A percentile compares a stretch with the other conserved stretches of the same genome.
phyloP scores from a whole-genome alignment of 352 stramenopile genomes.

The Phytophthora pluvialis region DNA sequence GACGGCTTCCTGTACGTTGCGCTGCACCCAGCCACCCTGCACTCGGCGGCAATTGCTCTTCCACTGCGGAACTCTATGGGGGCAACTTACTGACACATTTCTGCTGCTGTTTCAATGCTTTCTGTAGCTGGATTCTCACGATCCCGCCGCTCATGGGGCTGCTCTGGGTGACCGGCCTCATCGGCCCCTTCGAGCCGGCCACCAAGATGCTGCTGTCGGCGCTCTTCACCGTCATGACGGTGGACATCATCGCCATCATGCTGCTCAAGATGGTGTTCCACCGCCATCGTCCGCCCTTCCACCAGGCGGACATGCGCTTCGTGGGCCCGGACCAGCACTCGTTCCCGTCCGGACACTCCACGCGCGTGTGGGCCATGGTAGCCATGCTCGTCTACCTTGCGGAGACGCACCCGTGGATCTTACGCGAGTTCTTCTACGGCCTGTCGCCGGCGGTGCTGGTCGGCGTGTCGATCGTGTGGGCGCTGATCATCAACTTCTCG shows the following conservation, averaged over 20 bases:
- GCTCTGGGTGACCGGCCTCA: conserved; percentile 40
- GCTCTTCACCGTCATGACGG: conserved; percentile 50
- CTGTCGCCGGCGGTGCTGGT: conserved; percentile 48
- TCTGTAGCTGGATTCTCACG: conserved; percentile 45
- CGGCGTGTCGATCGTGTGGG: conserved; percentile 60
- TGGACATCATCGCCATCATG: conserved; percentile 84
- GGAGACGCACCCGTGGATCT: conserved; percentile 48
- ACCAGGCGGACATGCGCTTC: conserved; percentile 75
- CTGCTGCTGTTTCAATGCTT: conserved; percentile 5
- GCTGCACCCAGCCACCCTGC: not conserved
- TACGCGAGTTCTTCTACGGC: conserved; percentile 59
- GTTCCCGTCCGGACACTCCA: conserved; percentile 86
- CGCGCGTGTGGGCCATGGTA: conserved; percentile 75
- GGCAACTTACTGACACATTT: not conserved
- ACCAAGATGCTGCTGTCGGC: conserved; percentile 48
- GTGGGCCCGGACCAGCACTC: conserved; percentile 86
- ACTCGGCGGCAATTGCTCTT: not conserved
- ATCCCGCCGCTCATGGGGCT: conserved; percentile 49
- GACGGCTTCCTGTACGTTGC: conserved; percentile 81
- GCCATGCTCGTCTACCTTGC: conserved; percentile 68
- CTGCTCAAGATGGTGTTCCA: conserved; percentile 80
- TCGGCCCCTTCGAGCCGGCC: conserved; percentile 36
- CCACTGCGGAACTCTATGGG: not conserved
- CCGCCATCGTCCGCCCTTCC: conserved; percentile 74
- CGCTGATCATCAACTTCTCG: conserved; percentile 74